Evolutionary conservation across 169 alveolate species (phyloP).

Genomic region (Cyclospora cayetanensis): DNA sequence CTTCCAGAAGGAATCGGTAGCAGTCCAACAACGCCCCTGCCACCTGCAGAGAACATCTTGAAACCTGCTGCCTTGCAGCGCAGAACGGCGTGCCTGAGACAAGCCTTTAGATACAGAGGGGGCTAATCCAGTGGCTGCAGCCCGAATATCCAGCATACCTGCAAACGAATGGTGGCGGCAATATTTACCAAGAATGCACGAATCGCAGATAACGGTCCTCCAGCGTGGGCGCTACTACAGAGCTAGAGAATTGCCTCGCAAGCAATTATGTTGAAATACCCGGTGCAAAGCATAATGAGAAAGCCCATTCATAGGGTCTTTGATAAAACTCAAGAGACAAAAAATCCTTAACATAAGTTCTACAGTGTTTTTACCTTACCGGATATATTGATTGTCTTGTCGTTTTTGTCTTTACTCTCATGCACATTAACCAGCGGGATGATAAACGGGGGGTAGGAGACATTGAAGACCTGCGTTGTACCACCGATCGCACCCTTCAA

Average conservation of each 20-base stretch:
- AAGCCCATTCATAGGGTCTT: too few relatives aligned
- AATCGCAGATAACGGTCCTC: too few relatives aligned
- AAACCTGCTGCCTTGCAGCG: constrained; percentile 40
- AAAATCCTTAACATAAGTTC: not conserved
- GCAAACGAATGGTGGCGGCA: too few relatives aligned
- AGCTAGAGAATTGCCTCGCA: too few relatives aligned
- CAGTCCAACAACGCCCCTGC: constrained; percentile 13
- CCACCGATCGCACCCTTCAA: constrained; percentile 38
- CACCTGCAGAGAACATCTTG: constrained; percentile 1
- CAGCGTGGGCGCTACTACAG: too few relatives aligned
- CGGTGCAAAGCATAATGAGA: too few relatives aligned
- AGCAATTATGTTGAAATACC: too few relatives aligned
- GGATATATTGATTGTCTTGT: constrained; percentile 48
- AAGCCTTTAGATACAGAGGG: not conserved
- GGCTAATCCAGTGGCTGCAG: constrained; percentile 9
- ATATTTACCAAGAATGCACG: too few relatives aligned
- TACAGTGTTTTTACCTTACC: not conserved
- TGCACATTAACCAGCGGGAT: constrained; percentile 49
- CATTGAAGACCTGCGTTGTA: constrained; percentile 36
- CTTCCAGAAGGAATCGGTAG: not conserved
- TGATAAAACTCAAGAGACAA: not conserved
- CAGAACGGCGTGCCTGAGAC: not conserved
- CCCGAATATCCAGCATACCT: constrained; percentile 41
- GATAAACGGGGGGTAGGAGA: constrained; percentile 43
- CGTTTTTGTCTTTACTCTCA: constrained; percentile 36